A percentile compares a stretch with the other conserved stretches of the same genome.
Conservation (phyloP, 1,139 yeast genomes). For the Magnusiomyces tetraspermus region DNA sequence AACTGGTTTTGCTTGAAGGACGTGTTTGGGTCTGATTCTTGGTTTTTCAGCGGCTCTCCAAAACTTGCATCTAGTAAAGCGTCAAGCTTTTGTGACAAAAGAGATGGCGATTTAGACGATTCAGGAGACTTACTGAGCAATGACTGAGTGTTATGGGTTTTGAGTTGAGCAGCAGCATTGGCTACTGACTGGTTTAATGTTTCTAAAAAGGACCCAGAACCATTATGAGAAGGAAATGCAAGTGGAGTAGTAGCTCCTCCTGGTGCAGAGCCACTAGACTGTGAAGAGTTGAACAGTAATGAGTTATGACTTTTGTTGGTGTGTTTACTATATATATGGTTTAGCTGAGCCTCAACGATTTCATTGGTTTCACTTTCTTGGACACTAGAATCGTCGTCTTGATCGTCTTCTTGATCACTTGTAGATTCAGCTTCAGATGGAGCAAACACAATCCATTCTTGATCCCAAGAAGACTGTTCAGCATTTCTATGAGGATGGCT, state of each 20-base stretch:
- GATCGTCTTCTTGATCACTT: neutral
- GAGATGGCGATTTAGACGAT: neutral
- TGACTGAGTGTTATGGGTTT: neutral
- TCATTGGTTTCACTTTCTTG: conserved; percentile 1
- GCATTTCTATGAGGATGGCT: neutral
- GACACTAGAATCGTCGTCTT: neutral
- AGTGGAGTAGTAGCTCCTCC: conserved; percentile 23
- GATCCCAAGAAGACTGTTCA: conserved; percentile 7
- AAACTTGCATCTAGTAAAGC: too few relatives aligned
- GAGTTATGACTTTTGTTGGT: too few relatives aligned
- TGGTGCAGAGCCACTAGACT: neutral
- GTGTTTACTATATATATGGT: too few relatives aligned
- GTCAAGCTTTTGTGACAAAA: too few relatives aligned
- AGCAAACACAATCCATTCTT: conserved; percentile 9
- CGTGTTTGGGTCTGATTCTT: too few relatives aligned
- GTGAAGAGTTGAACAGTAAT: too few relatives aligned
- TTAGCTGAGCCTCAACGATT: too few relatives aligned
- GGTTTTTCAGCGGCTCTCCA: too few relatives aligned
- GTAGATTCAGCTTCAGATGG: conserved; percentile 5
- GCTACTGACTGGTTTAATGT: conserved; percentile 9
- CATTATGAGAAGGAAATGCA: conserved; percentile 32
- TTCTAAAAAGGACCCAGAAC: conserved; percentile 28
- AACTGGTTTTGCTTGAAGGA: too few relatives aligned
- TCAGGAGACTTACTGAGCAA: too few relatives aligned
- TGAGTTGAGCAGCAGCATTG: conserved; percentile 4